A percentile compares a stretch with the other conserved stretches of the same genome.
Evolutionary conservation across 164 flowering plant species (phyloP).

Genomic region (Tinospora cordifolia): DNA sequence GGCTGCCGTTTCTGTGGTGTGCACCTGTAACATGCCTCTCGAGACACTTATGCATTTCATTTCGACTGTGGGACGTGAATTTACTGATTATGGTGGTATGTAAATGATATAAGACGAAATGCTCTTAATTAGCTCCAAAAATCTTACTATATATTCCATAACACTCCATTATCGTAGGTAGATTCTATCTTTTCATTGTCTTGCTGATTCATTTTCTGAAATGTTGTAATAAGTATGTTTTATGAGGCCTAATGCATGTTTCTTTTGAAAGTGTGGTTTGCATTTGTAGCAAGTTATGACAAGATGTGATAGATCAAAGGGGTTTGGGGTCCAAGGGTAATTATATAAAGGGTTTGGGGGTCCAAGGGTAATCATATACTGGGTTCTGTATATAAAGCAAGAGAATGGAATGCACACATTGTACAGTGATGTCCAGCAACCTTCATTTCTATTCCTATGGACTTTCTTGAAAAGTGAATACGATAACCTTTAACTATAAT

Average conservation of each 20-base stretch:
- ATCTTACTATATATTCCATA: neutral
- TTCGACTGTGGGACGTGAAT: slow-evolving; percentile 67
- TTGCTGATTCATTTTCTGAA: neutral
- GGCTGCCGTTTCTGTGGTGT: slow-evolving; percentile 54
- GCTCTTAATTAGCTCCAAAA: neutral
- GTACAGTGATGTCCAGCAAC: neutral
- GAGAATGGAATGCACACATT: neutral
- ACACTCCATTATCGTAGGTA: neutral
- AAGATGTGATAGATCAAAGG: neutral
- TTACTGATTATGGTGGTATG: slow-evolving; percentile 74
- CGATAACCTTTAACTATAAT: no score
- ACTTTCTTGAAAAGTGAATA: no score
- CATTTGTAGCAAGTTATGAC: neutral
- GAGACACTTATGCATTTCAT: slow-evolving; percentile 63
- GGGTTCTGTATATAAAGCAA: neutral
- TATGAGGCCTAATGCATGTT: neutral
- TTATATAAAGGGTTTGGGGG: neutral
- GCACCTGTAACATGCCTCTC: slow-evolving; percentile 46
- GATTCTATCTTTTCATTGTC: neutral
- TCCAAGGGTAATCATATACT: neutral
- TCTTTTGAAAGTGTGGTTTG: neutral
- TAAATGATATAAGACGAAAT: neutral
- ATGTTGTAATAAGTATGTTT: neutral
- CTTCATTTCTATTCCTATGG: no score
- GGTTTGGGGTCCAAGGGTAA: neutral